phyloP scores from a whole-genome alignment of 768 basidiomycete species.

The Lactarius deliciosus region DNA sequence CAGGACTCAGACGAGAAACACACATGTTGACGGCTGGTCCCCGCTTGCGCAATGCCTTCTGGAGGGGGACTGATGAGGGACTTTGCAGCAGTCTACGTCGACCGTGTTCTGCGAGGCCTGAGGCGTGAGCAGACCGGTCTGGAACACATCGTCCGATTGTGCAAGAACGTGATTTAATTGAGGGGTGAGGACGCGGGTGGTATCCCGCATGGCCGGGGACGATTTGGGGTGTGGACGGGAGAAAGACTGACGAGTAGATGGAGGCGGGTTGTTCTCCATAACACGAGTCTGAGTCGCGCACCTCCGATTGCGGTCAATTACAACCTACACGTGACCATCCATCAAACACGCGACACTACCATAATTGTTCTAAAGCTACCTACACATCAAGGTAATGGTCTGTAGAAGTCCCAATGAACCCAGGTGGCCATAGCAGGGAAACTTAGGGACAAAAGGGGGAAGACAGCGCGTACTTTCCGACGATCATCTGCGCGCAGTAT shows the following conservation, averaged over 20 bases:
- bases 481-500: conserved; percentile 76
- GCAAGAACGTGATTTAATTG: neutral
- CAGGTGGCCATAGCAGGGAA: no score
- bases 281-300: neutral
- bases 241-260: neutral
- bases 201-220: conserved; percentile 20
- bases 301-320: neutral
- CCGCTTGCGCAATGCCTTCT: conserved; percentile 13
- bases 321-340: neutral
- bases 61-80: conserved; percentile 30
- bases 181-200: conserved; percentile 22
- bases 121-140: conserved; percentile 25
- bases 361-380: no score
- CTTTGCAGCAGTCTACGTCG: conserved; percentile 24
- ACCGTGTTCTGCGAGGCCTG: conserved; percentile 22
- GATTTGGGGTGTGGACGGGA: conserved; percentile 20
- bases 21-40: conserved; percentile 14
- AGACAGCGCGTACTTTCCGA: conserved; percentile 46
- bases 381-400: no score
- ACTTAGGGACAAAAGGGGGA: no score
- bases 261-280: conserved; percentile 28
- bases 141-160: conserved; percentile 14
- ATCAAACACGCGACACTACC: neutral
- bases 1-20: conserved; percentile 20
- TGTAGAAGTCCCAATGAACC: no score